Evolutionary conservation across 2,329 filamentous ascomycete genomes (phyloP), one percentile per base, ranked within the genome.

Genomic region (Iodosphaeria phyllophila): DNA sequence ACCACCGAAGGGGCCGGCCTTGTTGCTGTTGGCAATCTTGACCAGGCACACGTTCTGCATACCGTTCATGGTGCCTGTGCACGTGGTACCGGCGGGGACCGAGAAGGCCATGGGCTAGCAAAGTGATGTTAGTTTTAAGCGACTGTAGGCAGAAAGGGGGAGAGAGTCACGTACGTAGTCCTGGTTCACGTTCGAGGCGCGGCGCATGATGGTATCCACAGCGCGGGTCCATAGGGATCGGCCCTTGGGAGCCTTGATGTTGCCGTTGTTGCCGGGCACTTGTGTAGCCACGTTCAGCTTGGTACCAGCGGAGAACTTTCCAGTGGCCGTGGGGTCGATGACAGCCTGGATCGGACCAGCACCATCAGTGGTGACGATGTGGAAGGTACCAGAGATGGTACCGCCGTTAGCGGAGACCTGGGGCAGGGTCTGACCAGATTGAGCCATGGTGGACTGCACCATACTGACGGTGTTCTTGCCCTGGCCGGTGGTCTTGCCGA

Each of bases 331-430:
- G 8, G 47, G 24, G 35, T 51, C 52, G 14, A 56, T 31, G 12
- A 53, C 41, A 13, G 50, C 50, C 22, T 43, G 29, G 32, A 51
- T 26, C 3, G 50, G 50, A 6, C 51, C 52, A 8, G 49, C 50
- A 24, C 51, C 51, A 28, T 55, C 52, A 2, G 48, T 44, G 18
- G 50, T 55, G 20, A 55, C 50, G 28, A 54, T 41, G 36, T 52
- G 51, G 25, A 40, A 48, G 23, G 36, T 43, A 20, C 48, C 51
- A 7, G 38, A 36, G 29, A 55, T 36, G 25, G 36, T 36, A 25
- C 48, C 51, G 20, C 39, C 39, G 8, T 32, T 32, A 20, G 35
- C 23, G 16, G 46, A 46, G 25, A 55, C 42, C 36, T 56, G 51
- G 6, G 52, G 51, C 4, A 56, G 46, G 3, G 43, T 49, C 14